Percentiles rank a stretch among this genome's conserved stretches.
phyloP scores from a whole-genome alignment of 495 filamentous ascomycete species.

The Tirmania nivea region DNA sequence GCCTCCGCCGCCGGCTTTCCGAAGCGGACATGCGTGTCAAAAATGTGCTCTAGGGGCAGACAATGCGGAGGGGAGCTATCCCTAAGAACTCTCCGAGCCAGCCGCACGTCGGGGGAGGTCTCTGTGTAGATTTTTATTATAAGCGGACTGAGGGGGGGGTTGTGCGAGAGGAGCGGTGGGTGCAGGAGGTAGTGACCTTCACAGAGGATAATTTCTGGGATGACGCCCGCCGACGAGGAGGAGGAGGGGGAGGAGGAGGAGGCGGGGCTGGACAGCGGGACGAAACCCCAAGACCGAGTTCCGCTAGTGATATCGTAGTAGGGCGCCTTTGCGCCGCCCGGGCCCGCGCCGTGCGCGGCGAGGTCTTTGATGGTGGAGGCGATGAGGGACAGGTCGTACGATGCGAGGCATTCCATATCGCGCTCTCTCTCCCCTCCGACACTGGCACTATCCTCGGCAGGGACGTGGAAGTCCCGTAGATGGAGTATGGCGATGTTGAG shows the following conservation, averaged over 20 bases:
- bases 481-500: slow-evolving; percentile 10
- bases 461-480: slow-evolving; percentile 5
- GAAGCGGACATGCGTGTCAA: slow-evolving; percentile 15
- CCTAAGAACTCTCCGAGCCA: slow-evolving; percentile 13
- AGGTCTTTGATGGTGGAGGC: background rate
- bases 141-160: too few species aligned
- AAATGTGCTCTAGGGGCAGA: slow-evolving; percentile 9
- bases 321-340: background rate
- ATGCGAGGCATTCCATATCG: background rate
- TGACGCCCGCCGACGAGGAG: too few species aligned
- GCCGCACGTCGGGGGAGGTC: slow-evolving; percentile 14
- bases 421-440: background rate
- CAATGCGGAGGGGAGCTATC: slow-evolving; percentile 2
- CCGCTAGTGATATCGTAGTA: background rate
- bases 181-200: slow-evolving; percentile 9
- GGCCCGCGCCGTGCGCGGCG: background rate
- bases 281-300: too few species aligned
- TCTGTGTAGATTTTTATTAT: slow-evolving; percentile 12
- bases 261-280: too few species aligned
- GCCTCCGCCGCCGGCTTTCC: slow-evolving; percentile 14
- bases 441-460: background rate
- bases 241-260: too few species aligned
- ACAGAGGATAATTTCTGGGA: slow-evolving; percentile 10
- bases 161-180: too few species aligned
- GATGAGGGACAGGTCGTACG: slow-evolving; percentile 9